Conservation (phyloP, 208 protist genomes). For the Entamoeba invadens region DNA sequence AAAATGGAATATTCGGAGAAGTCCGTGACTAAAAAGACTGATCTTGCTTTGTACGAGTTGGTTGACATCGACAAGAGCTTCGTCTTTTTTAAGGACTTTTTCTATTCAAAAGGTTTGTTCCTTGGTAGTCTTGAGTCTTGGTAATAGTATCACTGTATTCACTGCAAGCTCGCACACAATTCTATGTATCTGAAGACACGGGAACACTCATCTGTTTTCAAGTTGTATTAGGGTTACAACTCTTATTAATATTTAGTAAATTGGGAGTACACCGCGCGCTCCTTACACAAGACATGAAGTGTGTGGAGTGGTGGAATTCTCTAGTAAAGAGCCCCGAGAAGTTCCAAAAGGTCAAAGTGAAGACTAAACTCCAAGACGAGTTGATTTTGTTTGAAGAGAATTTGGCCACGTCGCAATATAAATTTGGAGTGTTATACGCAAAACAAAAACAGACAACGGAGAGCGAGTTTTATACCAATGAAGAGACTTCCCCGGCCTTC, state of each 20-base stretch:
- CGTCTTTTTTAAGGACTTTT: neutral
- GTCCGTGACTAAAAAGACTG: neutral
- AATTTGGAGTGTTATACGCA: neutral
- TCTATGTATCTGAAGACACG: neutral
- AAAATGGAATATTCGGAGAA: neutral
- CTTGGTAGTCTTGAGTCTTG: no score
- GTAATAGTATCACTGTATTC: no score
- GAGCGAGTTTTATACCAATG: neutral
- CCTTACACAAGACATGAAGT: neutral
- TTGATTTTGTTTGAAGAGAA: neutral
- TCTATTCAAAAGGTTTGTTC: neutral
- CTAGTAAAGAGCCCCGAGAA: neutral
- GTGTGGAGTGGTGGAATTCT: neutral
- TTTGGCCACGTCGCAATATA: neutral
- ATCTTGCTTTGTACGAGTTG: neutral
- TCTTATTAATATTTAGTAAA: neutral
- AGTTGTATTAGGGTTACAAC: neutral
- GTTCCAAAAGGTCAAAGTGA: neutral
- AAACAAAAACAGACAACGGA: neutral
- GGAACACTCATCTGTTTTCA: neutral
- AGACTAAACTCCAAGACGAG: neutral
- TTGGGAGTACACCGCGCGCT: neutral
- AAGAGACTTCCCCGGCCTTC: neutral
- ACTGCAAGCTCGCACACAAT: neutral
- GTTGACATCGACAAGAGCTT: neutral